Evolutionary conservation across 2,329 filamentous ascomycete genomes (phyloP).

Genomic region (Alternaria triticimaculans): DNA sequence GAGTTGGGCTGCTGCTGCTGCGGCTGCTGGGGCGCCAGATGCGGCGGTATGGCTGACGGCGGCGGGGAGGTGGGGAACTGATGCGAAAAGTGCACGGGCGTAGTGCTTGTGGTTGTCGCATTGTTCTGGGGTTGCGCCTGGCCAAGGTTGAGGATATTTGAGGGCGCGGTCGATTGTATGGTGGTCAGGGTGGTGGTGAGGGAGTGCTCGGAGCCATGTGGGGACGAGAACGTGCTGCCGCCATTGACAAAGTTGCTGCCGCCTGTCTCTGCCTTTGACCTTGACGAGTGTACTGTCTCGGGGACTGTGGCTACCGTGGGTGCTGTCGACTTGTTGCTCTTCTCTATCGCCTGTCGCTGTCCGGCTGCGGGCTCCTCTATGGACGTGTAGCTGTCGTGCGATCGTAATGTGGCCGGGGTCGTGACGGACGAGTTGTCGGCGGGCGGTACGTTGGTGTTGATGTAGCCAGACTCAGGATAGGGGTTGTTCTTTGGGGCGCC

Average conservation of each 20-base stretch:
- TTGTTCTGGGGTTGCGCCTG: constrained; percentile 38
- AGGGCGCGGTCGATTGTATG: constrained; percentile 76
- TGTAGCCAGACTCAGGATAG: constrained; percentile 81
- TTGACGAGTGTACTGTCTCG: constrained; percentile 76
- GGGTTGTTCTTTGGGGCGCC: constrained; percentile 79
- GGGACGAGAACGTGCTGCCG: constrained; percentile 80
- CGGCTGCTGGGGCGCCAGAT: constrained; percentile 63
- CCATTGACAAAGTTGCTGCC: constrained; percentile 67
- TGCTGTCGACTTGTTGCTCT: constrained; percentile 74
- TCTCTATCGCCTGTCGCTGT: constrained; percentile 63
- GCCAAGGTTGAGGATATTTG: constrained; percentile 53
- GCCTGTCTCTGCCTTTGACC: constrained; percentile 83
- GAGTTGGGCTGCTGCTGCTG: constrained; percentile 69
- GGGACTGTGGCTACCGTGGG: constrained; percentile 85
- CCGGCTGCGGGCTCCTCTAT: constrained; percentile 56
- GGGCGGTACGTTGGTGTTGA: constrained; percentile 52
- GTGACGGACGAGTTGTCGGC: constrained; percentile 55
- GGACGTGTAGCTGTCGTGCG: constrained; percentile 63
- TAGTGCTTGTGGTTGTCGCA: constrained; percentile 44
- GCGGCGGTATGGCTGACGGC: constrained; percentile 74
- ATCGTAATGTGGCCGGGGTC: constrained; percentile 53
- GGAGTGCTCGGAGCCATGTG: constrained; percentile 79
- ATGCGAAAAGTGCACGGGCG: constrained; percentile 62
- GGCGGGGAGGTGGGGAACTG: constrained; percentile 62
- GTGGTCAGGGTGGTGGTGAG: constrained; percentile 85